Evolutionary conservation across 768 basidiomycete species (phyloP), one percentile per base, ranked within the genome.

Genomic region (Paxillus involutus): DNA sequence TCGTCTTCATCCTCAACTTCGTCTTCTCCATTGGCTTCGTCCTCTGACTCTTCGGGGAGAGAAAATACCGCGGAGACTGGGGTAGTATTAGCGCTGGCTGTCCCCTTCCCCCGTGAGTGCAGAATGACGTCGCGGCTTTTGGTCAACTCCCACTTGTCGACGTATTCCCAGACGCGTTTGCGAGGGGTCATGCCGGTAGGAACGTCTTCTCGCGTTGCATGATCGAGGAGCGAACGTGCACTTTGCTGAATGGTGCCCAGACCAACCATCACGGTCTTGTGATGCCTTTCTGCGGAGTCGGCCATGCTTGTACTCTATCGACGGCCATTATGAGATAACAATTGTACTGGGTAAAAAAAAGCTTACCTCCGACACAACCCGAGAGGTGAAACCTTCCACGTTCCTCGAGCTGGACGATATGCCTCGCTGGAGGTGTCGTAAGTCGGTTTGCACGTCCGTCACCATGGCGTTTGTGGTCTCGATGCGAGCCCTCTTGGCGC

Each of bases 131-230:
- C 82, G 26, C 91, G 81, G 52, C 72, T 76, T 56, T 81, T 74
- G 6, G 89, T 90, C 53, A 89, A 71, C 40, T 83, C 78, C 89
- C 91, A 93, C 47, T 82, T 71, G 58, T 88, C 86, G 6, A 77
- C 75, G 55, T 86, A 86, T 55, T 86, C 75, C 84, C 88, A 88
- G 30, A 71, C 69, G 32, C 88, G 84, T 74, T 90, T 92, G 44
- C 81, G 82, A 35, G 92, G 92, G 3, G 91, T 94, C 50, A 72
- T 71, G 6, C 91, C 91, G 13, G 86, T 89, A 1, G 88, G 72
- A 19, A 72, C 64, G 62, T 93, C 91, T 51, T 83, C 82, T 52
- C 73, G 79, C 8, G 80, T 74, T 9, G 85, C 89, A 51, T 84
- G 75, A 29, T 83, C 79, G 7, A 77, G 65, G 19, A 92, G 70